These are phyloP conservation scores for Atkinsonella hypoxylon DNA, from an alignment of 2,329 filamentous ascomycete species.

Conservation along the genomic window DNA sequence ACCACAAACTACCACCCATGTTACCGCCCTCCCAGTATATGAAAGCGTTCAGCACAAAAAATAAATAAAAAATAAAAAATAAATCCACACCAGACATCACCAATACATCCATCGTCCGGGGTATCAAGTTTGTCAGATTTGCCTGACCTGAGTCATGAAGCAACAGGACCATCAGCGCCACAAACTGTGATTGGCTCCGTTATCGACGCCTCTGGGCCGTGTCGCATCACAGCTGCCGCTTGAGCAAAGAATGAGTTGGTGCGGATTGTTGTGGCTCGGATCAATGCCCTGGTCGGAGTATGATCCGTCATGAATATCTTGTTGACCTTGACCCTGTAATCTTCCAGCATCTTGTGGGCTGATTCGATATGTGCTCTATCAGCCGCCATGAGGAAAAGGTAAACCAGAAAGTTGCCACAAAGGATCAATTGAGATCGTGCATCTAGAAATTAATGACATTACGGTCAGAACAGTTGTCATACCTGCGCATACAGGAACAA, in stretches of 20 bases:
- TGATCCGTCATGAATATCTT: constrained; percentile 20
- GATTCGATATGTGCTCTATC: constrained; percentile 20
- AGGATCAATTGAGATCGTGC: constrained; percentile 32
- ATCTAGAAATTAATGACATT: constrained; percentile 9
- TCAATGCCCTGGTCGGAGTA: constrained; percentile 18
- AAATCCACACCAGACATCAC: background rate
- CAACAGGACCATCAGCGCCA: constrained; percentile 4
- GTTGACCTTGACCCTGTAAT: constrained; percentile 25
- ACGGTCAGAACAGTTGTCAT: background rate
- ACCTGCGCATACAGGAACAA: background rate
- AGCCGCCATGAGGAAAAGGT: constrained; percentile 32
- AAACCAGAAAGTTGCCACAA: constrained; percentile 35
- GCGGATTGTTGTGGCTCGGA: constrained; percentile 24
- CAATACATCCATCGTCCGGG: background rate
- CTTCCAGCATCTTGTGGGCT: constrained; percentile 24
- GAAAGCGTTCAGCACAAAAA: no score
- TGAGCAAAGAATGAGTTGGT: constrained; percentile 29
- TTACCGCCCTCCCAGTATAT: no score
- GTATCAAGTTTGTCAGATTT: background rate
- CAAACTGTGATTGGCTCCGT: constrained; percentile 7
- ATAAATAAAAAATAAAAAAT: no score
- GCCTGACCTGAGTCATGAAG: background rate
- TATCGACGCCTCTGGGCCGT: constrained; percentile 10
- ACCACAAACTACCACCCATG: no score
- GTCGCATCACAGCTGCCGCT: constrained; percentile 17